A percentile compares a stretch with the other conserved stretches of the same genome.
Evolutionary conservation across 257 asterid genomes (phyloP).

Genomic region (Nicotiana tomentosiformis): DNA sequence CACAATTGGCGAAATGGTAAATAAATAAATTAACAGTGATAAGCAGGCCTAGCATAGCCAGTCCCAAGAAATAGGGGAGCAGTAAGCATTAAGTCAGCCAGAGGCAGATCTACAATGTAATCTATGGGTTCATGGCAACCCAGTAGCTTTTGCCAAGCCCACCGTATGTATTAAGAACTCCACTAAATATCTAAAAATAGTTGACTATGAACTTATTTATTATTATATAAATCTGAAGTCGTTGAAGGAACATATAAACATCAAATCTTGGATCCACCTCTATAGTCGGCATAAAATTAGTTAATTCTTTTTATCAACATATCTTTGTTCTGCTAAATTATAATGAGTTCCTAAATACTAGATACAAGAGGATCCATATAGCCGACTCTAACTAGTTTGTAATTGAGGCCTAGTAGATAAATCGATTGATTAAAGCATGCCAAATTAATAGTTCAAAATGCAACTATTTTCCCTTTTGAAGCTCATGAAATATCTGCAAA

Average conservation of each 20-base stretch:
- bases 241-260: too few species aligned
- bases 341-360: background rate
- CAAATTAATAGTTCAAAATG: background rate
- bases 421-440: background rate
- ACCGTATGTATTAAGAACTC: too few species aligned
- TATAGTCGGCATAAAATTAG: background rate
- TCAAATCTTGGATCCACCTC: too few species aligned
- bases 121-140: too few species aligned
- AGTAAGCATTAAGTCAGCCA: background rate
- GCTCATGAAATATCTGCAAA: background rate
- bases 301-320: background rate
- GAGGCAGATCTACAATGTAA: too few species aligned
- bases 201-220: too few species aligned
- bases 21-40: background rate
- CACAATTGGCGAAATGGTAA: background rate
- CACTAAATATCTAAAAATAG: too few species aligned
- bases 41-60: background rate
- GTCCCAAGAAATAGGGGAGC: background rate
- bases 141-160: too few species aligned
- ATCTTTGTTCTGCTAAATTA: background rate
- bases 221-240: too few species aligned
- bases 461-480: background rate
- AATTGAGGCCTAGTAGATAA: background rate
- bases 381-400: background rate
- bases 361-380: background rate